These are phyloP conservation scores for Orbilia quercus DNA, from an alignment of 2,329 filamentous ascomycete genomes.

Conservation along the genomic window DNA sequence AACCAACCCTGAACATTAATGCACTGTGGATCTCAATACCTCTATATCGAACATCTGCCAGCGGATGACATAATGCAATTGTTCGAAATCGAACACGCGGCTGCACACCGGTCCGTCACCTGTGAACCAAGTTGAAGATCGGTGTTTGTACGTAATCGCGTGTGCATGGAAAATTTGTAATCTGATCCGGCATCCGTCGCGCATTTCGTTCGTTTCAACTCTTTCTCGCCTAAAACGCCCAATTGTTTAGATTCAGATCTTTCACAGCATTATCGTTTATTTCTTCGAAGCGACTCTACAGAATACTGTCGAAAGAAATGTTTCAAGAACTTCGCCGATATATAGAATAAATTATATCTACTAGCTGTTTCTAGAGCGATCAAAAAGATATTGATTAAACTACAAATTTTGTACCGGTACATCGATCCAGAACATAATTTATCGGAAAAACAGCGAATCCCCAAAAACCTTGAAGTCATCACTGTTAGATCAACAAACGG, in stretches of 20 bases:
- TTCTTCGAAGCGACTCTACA: too few relatives aligned
- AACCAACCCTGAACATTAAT: background rate
- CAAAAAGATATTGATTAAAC: constrained; percentile 1
- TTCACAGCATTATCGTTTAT: too few relatives aligned
- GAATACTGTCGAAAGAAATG: too few relatives aligned
- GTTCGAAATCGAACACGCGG: constrained; percentile 17
- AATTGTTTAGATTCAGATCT: too few relatives aligned
- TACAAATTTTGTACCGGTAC: background rate
- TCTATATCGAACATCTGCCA: background rate
- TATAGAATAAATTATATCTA: background rate
- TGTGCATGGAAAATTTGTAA: constrained; percentile 41
- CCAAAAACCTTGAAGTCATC: background rate
- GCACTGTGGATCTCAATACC: background rate
- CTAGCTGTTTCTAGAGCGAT: constrained; percentile 11
- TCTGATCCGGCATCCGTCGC: constrained; percentile 15
- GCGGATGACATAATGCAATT: constrained; percentile 37
- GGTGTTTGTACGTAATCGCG: constrained; percentile 34
- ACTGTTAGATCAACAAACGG: background rate
- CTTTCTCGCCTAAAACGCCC: background rate
- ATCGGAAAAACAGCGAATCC: background rate
- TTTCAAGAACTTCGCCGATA: too few relatives aligned
- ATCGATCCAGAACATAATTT: constrained; percentile 4
- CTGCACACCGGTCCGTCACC: constrained; percentile 13
- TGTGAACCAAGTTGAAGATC: constrained; percentile 4
- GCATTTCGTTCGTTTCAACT: constrained; percentile 6